Percentiles rank a stretch among this genome's conserved stretches.
Evolutionary conservation across 495 filamentous ascomycete genomes (phyloP).

Genomic region (Cenococcum geophilum): DNA sequence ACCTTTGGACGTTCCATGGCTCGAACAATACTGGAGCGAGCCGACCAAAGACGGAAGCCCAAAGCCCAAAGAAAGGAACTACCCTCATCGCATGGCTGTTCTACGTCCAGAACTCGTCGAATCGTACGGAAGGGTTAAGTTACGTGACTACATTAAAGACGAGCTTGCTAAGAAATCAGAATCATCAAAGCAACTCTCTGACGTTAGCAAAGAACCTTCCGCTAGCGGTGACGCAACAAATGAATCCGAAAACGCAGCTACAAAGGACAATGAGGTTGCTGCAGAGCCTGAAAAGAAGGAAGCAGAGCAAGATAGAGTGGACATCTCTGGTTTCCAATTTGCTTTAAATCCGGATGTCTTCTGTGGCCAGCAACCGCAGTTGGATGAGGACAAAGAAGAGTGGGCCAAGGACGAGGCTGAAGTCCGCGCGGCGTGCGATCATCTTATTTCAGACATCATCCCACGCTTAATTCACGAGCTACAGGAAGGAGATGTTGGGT

Average conservation of each 20-base stretch:
- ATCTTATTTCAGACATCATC: slow-evolving; percentile 66
- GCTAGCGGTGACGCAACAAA: slow-evolving; percentile 13
- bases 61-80: slow-evolving; percentile 40
- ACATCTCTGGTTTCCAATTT: slow-evolving; percentile 80
- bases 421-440: slow-evolving; percentile 75
- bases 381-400: slow-evolving; percentile 80
- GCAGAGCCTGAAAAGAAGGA: slow-evolving; percentile 31
- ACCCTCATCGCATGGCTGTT: slow-evolving; percentile 94
- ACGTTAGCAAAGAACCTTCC: slow-evolving; percentile 10
- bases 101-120: slow-evolving; percentile 86
- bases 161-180: slow-evolving; percentile 49
- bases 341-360: slow-evolving; percentile 92
- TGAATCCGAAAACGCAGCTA: slow-evolving; percentile 2
- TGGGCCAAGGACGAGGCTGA: slow-evolving; percentile 82
- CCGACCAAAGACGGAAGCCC: slow-evolving; percentile 36
- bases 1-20: slow-evolving; percentile 83
- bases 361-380: slow-evolving; percentile 85
- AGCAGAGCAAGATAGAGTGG: slow-evolving; percentile 54
- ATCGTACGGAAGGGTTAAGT: slow-evolving; percentile 70
- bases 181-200: slow-evolving; percentile 16
- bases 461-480: slow-evolving; percentile 74
- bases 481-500: slow-evolving; percentile 85
- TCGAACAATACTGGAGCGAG: slow-evolving; percentile 62
- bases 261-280: slow-evolving; percentile 25
- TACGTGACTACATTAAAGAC: slow-evolving; percentile 74